phyloP scores from a whole-genome alignment of 2,329 filamentous ascomycete genomes.

The Botryotinia calthae region DNA sequence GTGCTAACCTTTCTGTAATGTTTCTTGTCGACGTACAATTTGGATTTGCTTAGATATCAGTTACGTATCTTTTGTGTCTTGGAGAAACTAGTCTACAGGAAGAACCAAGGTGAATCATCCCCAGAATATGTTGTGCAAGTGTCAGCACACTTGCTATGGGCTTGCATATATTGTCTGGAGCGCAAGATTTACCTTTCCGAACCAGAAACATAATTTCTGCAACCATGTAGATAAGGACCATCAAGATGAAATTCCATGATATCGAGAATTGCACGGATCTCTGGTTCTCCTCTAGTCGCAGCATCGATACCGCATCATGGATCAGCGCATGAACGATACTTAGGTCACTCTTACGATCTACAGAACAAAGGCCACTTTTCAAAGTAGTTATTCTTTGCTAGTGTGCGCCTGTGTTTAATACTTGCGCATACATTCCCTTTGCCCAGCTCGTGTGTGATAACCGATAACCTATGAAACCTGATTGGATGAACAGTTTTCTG shows the following conservation, averaged over 20 bases:
- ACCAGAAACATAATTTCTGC: background rate
- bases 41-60: background rate
- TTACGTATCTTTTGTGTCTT: no score
- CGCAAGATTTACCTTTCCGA: background rate
- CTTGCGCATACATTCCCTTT: background rate
- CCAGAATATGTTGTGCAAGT: background rate
- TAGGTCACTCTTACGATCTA: background rate
- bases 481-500: background rate
- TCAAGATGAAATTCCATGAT: background rate
- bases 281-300: background rate
- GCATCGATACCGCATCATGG: background rate
- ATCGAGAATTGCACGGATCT: background rate
- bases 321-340: background rate
- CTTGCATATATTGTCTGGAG: background rate
- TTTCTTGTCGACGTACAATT: background rate
- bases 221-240: background rate
- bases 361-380: background rate
- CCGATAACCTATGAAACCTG: background rate
- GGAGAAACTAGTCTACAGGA: background rate
- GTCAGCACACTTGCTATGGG: background rate
- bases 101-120: background rate
- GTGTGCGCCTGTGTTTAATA: background rate
- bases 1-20: background rate
- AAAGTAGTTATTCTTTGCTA: background rate
- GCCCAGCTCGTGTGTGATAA: background rate